phyloP scores from a whole-genome alignment of 2,329 filamentous ascomycete genomes.

The Cryphonectria parasitica region DNA sequence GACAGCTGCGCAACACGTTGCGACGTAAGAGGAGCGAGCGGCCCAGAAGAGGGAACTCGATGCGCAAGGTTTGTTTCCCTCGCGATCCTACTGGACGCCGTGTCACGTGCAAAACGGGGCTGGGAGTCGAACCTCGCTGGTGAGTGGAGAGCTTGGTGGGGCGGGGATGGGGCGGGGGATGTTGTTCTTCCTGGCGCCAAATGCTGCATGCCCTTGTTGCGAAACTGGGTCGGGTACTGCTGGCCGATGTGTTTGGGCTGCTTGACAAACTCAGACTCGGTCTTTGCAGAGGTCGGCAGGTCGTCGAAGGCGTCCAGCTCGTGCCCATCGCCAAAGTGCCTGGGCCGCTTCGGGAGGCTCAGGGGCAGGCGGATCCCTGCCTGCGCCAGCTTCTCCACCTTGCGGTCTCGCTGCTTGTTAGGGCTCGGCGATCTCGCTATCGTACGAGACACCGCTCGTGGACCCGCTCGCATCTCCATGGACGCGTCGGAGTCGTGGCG shows the following conservation, averaged over 20 bases:
- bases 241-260: constrained; percentile 62
- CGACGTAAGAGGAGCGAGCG: constrained; percentile 58
- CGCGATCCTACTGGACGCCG: constrained; percentile 66
- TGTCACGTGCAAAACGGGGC: constrained; percentile 68
- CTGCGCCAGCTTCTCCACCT: constrained; percentile 43
- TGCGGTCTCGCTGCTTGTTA: constrained; percentile 46
- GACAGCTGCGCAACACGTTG: constrained; percentile 59
- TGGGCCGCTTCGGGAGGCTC: constrained; percentile 70
- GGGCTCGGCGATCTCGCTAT: constrained; percentile 65
- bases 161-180: constrained; percentile 57
- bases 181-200: constrained; percentile 56
- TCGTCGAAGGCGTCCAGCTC: constrained; percentile 96
- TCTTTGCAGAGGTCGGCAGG: constrained; percentile 80
- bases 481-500: constrained; percentile 81
- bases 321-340: constrained; percentile 87
- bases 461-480: constrained; percentile 60
- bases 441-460: constrained; percentile 61
- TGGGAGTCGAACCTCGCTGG: constrained; percentile 60
- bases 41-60: constrained; percentile 57
- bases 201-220: constrained; percentile 61
- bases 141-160: constrained; percentile 53
- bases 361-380: constrained; percentile 67
- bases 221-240: constrained; percentile 66
- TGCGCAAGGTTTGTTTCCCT: constrained; percentile 66
- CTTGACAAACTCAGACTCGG: constrained; percentile 82